A percentile compares a stretch with the other conserved stretches of the same genome.
Conservation (phyloP, 2,329 filamentous ascomycete genomes). For the Fusarium subglutinans region DNA sequence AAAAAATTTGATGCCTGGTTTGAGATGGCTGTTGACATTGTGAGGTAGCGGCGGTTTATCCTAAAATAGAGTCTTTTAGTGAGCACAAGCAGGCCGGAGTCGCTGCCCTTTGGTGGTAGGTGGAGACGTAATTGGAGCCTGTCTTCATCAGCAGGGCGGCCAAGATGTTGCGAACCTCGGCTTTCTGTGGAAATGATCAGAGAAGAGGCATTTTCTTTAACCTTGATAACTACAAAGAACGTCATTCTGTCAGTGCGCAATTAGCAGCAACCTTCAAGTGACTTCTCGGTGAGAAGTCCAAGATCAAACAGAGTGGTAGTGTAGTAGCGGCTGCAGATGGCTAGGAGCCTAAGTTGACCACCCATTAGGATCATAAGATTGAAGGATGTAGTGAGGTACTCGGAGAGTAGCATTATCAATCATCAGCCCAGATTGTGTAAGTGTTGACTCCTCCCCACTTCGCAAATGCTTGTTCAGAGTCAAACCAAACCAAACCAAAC, state of each 20-base stretch:
- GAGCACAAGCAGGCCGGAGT: not conserved
- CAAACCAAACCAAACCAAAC: not conserved
- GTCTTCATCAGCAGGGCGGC: not conserved
- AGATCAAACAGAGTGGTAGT: not conserved
- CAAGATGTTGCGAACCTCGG: conserved; percentile 17
- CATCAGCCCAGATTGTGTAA: conserved; percentile 33
- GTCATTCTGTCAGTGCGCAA: not conserved
- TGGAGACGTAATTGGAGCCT: not conserved
- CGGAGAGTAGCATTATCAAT: not conserved
- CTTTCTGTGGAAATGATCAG: not conserved
- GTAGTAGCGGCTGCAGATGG: not conserved
- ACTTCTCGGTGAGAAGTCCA: not conserved
- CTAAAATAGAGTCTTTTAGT: conserved; percentile 30
- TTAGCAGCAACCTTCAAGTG: not conserved
- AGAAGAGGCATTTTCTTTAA: not conserved
- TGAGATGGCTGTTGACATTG: not conserved
- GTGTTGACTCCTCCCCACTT: conserved; percentile 6
- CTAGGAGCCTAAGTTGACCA: not conserved
- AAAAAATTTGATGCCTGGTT: conserved; percentile 3
- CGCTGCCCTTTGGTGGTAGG: not conserved
- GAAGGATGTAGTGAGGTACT: not conserved
- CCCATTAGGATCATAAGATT: conserved; percentile 5
- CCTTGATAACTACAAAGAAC: not conserved
- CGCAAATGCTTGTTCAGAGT: conserved; percentile 20
- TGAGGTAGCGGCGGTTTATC: conserved; percentile 19